These are phyloP conservation scores for Fraxinus angustifolia DNA, from an alignment of 305 asterid genomes.

Conservation along the genomic window DNA sequence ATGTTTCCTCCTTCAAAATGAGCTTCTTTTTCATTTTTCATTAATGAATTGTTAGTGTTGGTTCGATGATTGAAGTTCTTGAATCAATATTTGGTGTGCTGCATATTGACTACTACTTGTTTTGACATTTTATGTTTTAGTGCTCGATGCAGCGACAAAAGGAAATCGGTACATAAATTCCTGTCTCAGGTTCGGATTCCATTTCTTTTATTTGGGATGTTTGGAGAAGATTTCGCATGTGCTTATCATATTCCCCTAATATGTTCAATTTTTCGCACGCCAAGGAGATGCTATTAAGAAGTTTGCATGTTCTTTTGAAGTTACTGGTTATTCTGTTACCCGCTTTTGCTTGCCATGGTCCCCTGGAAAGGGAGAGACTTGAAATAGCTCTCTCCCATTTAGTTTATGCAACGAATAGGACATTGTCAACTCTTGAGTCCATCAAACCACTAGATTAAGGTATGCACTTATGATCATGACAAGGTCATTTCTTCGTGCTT, in stretches of 20 bases:
- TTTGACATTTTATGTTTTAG: constrained; percentile 45
- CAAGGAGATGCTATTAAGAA: constrained; percentile 13
- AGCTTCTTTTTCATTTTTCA: neutral
- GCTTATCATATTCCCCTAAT: neutral
- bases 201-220: constrained; percentile 1
- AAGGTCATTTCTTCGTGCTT: neutral
- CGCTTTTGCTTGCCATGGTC: neutral
- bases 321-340: neutral
- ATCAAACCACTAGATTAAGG: neutral
- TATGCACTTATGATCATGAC: neutral
- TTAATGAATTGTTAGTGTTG: neutral
- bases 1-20: neutral
- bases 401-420: constrained; percentile 5
- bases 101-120: neutral
- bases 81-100: constrained; percentile 7
- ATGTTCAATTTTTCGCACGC: neutral
- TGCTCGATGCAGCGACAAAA: constrained; percentile 88
- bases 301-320: neutral
- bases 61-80: neutral
- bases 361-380: neutral
- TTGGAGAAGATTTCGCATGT: neutral
- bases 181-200: constrained; percentile 66
- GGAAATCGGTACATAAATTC: constrained; percentile 90
- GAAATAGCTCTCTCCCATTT: neutral
- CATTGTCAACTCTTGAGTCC: neutral